phyloP scores from a whole-genome alignment of 306 rosid genomes.

The Gillenia trifoliata region DNA sequence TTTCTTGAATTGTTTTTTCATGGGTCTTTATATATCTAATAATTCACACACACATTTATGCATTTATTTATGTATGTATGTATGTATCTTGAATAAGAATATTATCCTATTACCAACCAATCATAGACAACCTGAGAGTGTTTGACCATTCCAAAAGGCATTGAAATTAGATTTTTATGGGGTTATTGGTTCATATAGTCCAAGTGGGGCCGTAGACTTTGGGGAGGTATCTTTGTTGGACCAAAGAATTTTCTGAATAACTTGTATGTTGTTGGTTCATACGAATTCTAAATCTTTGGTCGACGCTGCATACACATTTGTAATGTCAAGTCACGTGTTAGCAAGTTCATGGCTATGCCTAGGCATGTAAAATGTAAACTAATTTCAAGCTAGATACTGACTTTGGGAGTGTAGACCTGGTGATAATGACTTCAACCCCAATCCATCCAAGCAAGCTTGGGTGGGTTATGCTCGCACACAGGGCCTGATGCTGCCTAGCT shows the following conservation, averaged over 20 bases:
- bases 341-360: not conserved
- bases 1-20: not conserved
- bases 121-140: conserved; percentile 8
- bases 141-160: conserved; percentile 4
- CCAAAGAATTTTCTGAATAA: not conserved
- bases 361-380: not conserved
- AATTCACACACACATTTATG: not conserved
- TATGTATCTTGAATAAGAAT: not conserved
- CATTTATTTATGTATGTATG: not conserved
- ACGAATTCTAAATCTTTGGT: not conserved
- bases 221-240: conserved; percentile 6
- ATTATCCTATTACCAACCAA: conserved; percentile 12
- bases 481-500: not conserved
- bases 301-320: not conserved
- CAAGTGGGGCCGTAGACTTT: not conserved
- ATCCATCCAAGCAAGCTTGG: not conserved
- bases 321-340: not conserved
- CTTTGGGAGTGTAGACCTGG: not conserved
- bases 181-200: not conserved
- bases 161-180: conserved; percentile 1
- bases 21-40: not conserved
- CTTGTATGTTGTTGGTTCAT: not conserved
- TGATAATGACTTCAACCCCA: not conserved
- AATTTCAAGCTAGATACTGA: not conserved
- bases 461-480: not conserved